Evolutionary conservation across 352 stramenopile genomes (phyloP).

Genomic region (Phytophthora constricta): DNA sequence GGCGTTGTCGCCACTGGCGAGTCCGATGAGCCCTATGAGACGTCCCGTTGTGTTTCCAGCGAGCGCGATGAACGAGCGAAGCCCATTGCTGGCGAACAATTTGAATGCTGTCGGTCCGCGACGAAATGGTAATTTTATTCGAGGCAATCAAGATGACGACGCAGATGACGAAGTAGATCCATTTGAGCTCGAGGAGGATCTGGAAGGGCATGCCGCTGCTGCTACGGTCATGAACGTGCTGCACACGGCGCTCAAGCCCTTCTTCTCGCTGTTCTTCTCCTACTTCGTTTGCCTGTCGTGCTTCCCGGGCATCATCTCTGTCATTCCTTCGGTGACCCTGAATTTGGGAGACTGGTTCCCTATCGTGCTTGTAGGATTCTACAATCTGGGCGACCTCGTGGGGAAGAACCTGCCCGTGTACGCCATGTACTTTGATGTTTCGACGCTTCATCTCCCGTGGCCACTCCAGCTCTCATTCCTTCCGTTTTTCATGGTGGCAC

Average conservation of each 20-base stretch:
- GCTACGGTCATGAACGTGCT: conserved; percentile 67
- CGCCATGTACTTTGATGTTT: conserved; percentile 72
- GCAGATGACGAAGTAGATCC: conserved; percentile 51
- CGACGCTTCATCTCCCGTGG: conserved; percentile 73
- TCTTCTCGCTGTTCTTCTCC: conserved; percentile 80
- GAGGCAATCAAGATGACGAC: conserved; percentile 27
- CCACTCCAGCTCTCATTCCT: conserved; percentile 70
- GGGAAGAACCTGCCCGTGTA: conserved; percentile 83
- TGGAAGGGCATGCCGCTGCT: conserved; percentile 47
- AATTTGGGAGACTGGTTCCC: conserved; percentile 73
- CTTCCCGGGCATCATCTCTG: conserved; percentile 81
- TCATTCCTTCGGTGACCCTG: conserved; percentile 67
- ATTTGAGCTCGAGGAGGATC: conserved; percentile 36
- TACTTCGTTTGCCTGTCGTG: conserved; percentile 83
- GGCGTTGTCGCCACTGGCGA: conserved; percentile 62
- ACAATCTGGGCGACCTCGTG: conserved; percentile 76
- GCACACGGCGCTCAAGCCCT: conserved; percentile 68
- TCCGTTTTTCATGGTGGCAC: conserved; percentile 67
- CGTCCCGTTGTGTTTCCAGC: conserved; percentile 23
- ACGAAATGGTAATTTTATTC: conserved; percentile 21
- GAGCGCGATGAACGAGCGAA: conserved; percentile 45
- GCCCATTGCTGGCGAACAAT: conserved; percentile 47
- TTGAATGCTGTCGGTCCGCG: conserved; percentile 9
- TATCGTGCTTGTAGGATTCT: conserved; percentile 78
- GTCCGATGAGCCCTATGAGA: conserved; percentile 36